Evolutionary conservation across 176 grass and related monocot genomes (phyloP), one percentile per base, ranked within the genome.

Genomic region (Carex cristatella): DNA sequence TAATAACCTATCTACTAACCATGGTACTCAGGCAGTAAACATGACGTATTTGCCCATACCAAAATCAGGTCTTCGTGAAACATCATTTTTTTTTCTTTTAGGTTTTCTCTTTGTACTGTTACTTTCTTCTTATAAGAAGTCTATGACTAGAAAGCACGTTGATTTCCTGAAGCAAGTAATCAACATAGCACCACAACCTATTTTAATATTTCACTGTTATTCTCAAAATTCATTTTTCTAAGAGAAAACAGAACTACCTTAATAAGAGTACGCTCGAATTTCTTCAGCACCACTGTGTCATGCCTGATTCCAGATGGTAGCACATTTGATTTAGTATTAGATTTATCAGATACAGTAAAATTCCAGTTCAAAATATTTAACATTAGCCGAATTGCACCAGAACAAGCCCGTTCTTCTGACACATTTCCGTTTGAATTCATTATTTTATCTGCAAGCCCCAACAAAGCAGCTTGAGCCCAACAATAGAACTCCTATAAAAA

Each of bases 301-400:
- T 84, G 84, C 60, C 91, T 98, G 40, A 98, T 90, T 77, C 95
- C 95, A 86, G 85, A 93, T 78, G 90, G 79, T 44, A 71, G 88
- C 61, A 87, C 91, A 65, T 70, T 91, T 80, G 86, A 86, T 46
- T 81, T 93, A 84, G 70, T 90, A 57, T 55, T 86, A 78, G 86
- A 87, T 74, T 89, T 81, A 85, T 79, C 87, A 83, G 80, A 66
- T 65, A 88, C 87, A 56, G 84, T 87, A 83, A 95, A 98, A 84
- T 83, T 91, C 95, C 93, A 98, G 77, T 92, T 94, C 90, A 98
- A 90, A 89, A 95, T 92, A 61, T 95, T 91, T 87, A 94, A 89
- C 96, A 98, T 98, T 59, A 98, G 81, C 38, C 93, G 89, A 56
- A 98, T 37, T 40, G 91, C 91, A 10, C 61, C 83, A 79, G 96